Evolutionary conservation across 2,329 filamentous ascomycete species (phyloP).

Genomic region (Pyrenophora teres): DNA sequence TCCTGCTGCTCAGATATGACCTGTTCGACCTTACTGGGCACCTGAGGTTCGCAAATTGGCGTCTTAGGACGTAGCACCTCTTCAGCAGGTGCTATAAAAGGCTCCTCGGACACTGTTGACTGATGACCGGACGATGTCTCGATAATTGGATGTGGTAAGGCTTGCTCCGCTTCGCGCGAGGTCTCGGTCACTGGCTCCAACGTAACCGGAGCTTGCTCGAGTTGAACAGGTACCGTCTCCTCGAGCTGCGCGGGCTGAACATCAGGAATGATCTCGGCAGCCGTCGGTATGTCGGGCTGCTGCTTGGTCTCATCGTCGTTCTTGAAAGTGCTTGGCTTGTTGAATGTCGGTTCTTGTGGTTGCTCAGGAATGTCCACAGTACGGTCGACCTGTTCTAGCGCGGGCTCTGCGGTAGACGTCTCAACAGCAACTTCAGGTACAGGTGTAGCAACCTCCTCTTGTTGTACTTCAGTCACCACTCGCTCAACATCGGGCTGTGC

Average conservation of each 20-base stretch:
- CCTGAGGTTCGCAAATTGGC: background rate
- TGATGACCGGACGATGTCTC: conserved; percentile 3
- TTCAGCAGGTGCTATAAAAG: background rate
- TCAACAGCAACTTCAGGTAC: background rate
- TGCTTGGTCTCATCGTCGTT: conserved; percentile 37
- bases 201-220: background rate
- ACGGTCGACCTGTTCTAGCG: background rate
- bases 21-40: conserved; percentile 1
- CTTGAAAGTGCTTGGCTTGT: conserved; percentile 12
- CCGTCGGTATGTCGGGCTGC: conserved; percentile 13
- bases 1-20: conserved; percentile 2
- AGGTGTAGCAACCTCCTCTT: background rate
- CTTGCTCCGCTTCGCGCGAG: conserved; percentile 1
- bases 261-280: conserved; percentile 10
- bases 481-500: background rate
- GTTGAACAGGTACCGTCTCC: background rate
- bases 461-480: background rate
- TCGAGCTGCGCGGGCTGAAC: conserved; percentile 1
- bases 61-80: background rate
- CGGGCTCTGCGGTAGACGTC: background rate
- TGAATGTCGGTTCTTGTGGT: background rate
- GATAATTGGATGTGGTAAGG: background rate
- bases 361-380: background rate
- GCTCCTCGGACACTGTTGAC: background rate
- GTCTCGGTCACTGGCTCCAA: background rate